Percentiles rank a stretch among this genome's conserved stretches.
Evolutionary conservation across 352 stramenopile genomes (phyloP).

Genomic region (Globisporangium middletonii): DNA sequence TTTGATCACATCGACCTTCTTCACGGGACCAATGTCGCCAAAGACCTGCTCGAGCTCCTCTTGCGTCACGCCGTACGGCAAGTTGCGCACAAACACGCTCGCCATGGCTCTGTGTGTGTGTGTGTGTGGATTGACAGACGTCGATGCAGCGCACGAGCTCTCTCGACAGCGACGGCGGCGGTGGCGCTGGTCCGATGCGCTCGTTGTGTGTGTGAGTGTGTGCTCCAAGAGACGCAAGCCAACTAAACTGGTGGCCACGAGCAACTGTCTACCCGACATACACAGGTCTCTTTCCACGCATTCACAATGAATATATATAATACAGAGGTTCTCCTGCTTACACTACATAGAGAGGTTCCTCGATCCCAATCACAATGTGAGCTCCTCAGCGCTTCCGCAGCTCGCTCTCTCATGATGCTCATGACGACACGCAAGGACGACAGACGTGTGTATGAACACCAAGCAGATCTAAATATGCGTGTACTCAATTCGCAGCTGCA

Average conservation of each 20-base stretch:
- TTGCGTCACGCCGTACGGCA: constrained; percentile 82
- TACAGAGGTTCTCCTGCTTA: not conserved
- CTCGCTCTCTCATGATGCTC: not conserved
- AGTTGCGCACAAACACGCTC: constrained; percentile 82
- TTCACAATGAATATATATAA: not conserved
- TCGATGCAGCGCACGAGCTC: too few species aligned
- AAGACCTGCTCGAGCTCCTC: constrained; percentile 83
- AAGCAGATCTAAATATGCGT: not conserved
- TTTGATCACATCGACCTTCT: constrained; percentile 87
- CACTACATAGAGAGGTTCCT: not conserved
- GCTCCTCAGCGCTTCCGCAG: too few species aligned
- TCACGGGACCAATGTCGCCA: constrained; percentile 72
- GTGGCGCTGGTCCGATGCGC: too few species aligned
- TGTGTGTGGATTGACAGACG: not conserved
- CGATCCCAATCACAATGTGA: not conserved
- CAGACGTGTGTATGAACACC: not conserved
- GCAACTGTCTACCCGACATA: not conserved
- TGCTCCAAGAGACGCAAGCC: constrained; percentile 9
- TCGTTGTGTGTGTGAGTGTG: not conserved
- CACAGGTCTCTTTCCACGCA: not conserved
- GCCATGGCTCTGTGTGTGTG: constrained; percentile 20
- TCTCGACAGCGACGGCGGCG: too few species aligned
- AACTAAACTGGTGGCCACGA: constrained; percentile 11
- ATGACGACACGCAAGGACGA: not conserved
- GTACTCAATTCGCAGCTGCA: not conserved